Evolutionary conservation across 83 land plant species (phyloP).

Genomic region (Picea mariana): DNA sequence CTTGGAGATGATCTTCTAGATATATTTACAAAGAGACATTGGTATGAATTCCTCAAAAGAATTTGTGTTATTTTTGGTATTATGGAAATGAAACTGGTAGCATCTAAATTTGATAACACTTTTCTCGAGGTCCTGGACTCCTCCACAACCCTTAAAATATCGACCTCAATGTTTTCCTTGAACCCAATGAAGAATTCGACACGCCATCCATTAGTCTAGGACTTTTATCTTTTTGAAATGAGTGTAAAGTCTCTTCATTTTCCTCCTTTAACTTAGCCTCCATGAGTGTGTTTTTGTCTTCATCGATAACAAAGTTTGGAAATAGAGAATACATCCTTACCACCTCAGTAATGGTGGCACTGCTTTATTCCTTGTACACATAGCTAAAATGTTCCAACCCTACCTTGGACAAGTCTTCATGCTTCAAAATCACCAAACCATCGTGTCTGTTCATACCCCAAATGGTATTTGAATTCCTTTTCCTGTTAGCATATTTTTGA

Average conservation of each 20-base stretch:
- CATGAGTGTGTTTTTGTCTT: neutral
- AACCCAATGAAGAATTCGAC: neutral
- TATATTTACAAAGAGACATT: neutral
- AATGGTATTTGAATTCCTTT: too few species aligned
- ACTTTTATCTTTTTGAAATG: neutral
- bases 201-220: neutral
- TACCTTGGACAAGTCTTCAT: too few species aligned
- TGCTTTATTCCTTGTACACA: too few species aligned
- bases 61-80: neutral
- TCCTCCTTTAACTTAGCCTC: neutral
- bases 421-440: too few species aligned
- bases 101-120: neutral
- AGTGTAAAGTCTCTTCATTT: neutral
- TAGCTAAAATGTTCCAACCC: too few species aligned
- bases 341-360: neutral
- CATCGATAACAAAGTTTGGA: neutral
- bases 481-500: too few species aligned
- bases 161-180: neutral
- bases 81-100: neutral
- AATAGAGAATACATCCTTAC: neutral
- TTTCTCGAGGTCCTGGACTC: neutral
- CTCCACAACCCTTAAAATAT: neutral
- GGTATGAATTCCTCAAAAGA: neutral
- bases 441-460: too few species aligned
- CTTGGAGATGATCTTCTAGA: neutral